phyloP scores from a whole-genome alignment of 78 protist genomes.

The Dictyostelium brefeldianum region DNA sequence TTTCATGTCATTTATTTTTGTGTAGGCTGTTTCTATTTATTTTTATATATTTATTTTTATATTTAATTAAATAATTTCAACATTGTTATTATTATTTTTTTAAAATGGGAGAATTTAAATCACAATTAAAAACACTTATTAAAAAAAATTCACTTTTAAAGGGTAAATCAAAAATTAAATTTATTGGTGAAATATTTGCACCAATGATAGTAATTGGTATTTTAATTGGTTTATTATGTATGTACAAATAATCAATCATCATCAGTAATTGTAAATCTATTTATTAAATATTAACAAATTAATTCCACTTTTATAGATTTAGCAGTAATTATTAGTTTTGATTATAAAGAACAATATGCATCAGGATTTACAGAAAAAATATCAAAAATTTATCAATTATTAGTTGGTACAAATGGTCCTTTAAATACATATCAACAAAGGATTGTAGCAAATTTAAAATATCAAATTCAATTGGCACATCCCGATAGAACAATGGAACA shows the following conservation, averaged over 20 bases:
- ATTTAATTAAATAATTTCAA: no score
- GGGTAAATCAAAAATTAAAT: background rate
- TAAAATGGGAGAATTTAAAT: conserved; percentile 25
- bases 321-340: background rate
- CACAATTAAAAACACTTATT: background rate
- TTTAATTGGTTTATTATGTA: conserved; percentile 22
- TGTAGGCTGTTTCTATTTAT: no score
- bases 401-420: background rate
- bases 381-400: background rate
- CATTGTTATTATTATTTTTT: no score
- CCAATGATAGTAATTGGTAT: background rate
- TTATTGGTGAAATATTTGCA: background rate
- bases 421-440: background rate
- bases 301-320: no score
- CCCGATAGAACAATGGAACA: background rate
- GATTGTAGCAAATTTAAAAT: background rate
- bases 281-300: no score
- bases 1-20: no score
- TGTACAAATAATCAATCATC: no score
- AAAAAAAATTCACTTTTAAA: conserved; percentile 8
- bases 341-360: background rate
- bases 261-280: no score
- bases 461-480: background rate
- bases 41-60: no score
- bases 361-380: background rate